Base-by-base conservation (phyloP, 371 early-diverging fungal species). In the Syncephalastrum racemosum region DNA sequence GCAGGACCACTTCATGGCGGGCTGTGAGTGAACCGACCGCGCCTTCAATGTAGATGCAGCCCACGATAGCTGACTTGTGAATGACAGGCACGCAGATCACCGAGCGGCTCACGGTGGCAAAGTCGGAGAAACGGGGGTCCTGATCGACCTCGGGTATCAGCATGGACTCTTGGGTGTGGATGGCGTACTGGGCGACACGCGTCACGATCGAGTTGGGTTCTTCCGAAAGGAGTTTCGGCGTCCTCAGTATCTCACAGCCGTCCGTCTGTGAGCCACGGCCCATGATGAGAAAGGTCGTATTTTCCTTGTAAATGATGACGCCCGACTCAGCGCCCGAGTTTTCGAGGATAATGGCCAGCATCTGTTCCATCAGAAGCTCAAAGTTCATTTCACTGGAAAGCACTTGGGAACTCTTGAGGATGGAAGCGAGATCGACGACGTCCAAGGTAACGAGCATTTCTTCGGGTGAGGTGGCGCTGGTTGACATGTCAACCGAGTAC, bases 11-110 rank as follows among this genome's bases (percentile, higher is more conserved):
- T 65, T 80, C 74, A 56, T 82, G 72, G 20, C 82, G 72, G 46
- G 72, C 70, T 0, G 83, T 80, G 46, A 84, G 60, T 4, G 78
- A 75, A 0, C 83, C 75, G 2, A 73, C 63, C 2, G 76, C 77
- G 12, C 70, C 72, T 56, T 84, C 83, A 66, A 84, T 84, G 60
- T 80, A 84, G 39, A 84, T 69, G 4, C 81, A 80, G 1, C 85
- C 85, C 2, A 84, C 82, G 44, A 84, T 60, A 4, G 73, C 68
- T 1, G 74, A 57, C 46, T 82, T 84, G 59, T 84, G 82, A 5
- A 79, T 60, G 42, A 84, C 82, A 1, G 83, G 85, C 6, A 79
- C 71, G 54, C 83, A 84, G 10, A 84, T 75, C 22, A 80, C 80
- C 1, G 82, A 79, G 54, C 75, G 75, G 25, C 75, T 55, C 22